Conservation (phyloP, 306 rosid species). For the Cajanus cajan region DNA sequence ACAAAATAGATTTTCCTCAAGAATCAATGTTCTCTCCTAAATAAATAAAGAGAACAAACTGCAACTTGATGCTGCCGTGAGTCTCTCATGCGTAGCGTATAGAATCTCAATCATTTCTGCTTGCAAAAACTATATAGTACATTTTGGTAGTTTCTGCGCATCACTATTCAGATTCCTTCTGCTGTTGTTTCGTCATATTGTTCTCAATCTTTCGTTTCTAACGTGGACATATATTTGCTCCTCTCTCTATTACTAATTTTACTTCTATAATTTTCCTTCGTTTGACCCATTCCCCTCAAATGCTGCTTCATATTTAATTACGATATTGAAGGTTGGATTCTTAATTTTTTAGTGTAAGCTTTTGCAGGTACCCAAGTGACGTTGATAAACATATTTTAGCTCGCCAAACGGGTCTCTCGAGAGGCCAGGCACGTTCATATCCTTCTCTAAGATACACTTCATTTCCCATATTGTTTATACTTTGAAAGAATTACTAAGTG, state of each 20-base stretch:
- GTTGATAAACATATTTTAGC: slow-evolving; percentile 93
- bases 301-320: background rate
- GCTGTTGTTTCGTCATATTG: slow-evolving; percentile 37
- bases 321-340: background rate
- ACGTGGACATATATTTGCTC: slow-evolving; percentile 2
- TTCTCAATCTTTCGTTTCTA: slow-evolving; percentile 32
- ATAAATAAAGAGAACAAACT: slow-evolving; percentile 1
- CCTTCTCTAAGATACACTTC: background rate
- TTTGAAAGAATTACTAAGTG: background rate
- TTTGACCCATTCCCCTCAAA: background rate
- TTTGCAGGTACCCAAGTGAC: slow-evolving; percentile 92
- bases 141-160: slow-evolving; percentile 54
- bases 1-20: slow-evolving; percentile 41
- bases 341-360: background rate
- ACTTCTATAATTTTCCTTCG: too few relatives aligned
- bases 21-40: slow-evolving; percentile 47
- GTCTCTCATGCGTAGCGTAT: slow-evolving; percentile 16
- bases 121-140: slow-evolving; percentile 34
- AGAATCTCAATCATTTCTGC: slow-evolving; percentile 44
- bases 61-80: background rate
- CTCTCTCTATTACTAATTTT: background rate
- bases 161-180: slow-evolving; percentile 67
- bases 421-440: slow-evolving; percentile 86
- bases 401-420: slow-evolving; percentile 99
- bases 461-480: background rate